These are phyloP conservation scores for Colletotrichum simmondsii DNA, from an alignment of 2,329 filamentous ascomycete species.

Conservation along the genomic window DNA sequence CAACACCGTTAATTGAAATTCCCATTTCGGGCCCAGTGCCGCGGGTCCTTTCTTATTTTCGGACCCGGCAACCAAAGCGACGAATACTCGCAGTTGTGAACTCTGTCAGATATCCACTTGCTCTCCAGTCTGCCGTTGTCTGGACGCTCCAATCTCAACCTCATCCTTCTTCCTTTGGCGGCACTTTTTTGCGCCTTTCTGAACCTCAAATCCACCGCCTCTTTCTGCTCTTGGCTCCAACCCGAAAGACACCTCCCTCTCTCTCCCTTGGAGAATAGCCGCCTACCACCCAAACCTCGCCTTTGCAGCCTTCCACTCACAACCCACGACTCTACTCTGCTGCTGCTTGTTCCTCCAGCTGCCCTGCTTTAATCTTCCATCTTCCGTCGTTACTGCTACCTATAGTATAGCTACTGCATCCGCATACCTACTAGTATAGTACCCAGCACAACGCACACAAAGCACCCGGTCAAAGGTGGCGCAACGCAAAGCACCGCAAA, in stretches of 20 bases:
- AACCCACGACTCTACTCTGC: neutral
- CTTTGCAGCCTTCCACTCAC: neutral
- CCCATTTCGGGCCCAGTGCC: slow-evolving; percentile 25
- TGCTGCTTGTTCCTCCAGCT: neutral
- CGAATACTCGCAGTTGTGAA: neutral
- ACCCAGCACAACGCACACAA: neutral
- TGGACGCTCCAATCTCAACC: neutral
- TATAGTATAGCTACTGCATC: neutral
- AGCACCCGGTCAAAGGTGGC: neutral
- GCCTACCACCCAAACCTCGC: neutral
- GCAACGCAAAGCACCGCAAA: neutral
- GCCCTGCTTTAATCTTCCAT: neutral
- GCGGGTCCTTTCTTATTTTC: slow-evolving; percentile 21
- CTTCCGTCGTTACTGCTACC: neutral
- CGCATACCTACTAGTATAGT: slow-evolving; percentile 2
- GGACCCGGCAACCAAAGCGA: slow-evolving; percentile 22
- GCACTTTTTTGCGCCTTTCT: neutral
- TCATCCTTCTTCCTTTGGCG: neutral
- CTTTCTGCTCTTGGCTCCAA: neutral
- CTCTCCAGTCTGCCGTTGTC: neutral
- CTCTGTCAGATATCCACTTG: neutral
- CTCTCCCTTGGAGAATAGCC: neutral
- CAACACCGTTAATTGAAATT: slow-evolving; percentile 35
- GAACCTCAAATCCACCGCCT: neutral
- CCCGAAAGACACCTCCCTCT: neutral